Evolutionary conservation across 345 rosid species (phyloP).

Genomic region (Trapa incisa): DNA sequence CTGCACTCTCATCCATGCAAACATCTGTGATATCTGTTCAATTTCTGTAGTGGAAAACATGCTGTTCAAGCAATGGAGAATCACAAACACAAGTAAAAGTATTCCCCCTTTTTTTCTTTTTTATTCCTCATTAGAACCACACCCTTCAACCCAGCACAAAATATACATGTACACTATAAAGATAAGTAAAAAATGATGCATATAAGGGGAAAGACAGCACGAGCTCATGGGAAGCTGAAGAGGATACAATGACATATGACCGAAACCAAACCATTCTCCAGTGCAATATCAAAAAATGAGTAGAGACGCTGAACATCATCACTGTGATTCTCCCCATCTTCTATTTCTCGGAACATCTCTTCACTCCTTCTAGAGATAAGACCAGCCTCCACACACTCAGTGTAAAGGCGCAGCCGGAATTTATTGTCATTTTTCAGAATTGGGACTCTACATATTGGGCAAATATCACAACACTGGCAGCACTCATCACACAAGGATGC

Average conservation of each 20-base stretch:
- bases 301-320: conserved; percentile 77
- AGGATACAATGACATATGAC: conserved; percentile 93
- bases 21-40: conserved; percentile 80
- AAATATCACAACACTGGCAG: conserved; percentile 63
- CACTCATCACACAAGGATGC: conserved; percentile 88
- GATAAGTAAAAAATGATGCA: background rate
- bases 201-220: background rate
- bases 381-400: conserved; percentile 75
- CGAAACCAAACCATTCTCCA: conserved; percentile 76
- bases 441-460: conserved; percentile 73
- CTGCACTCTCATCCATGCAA: conserved; percentile 97
- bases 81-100: conserved; percentile 1
- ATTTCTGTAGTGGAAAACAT: conserved; percentile 35
- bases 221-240: background rate
- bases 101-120: background rate
- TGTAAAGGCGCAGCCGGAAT: conserved; percentile 57
- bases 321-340: conserved; percentile 43
- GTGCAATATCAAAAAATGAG: conserved; percentile 76
- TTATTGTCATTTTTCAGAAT: conserved; percentile 32
- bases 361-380: conserved; percentile 43
- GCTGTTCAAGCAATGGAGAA: conserved; percentile 6
- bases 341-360: conserved; percentile 47
- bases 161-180: background rate
- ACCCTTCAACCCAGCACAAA: background rate
- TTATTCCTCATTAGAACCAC: background rate